These are phyloP conservation scores for Pleurotus citrinopileatus DNA, from an alignment of 768 basidiomycete genomes.

Conservation along the genomic window DNA sequence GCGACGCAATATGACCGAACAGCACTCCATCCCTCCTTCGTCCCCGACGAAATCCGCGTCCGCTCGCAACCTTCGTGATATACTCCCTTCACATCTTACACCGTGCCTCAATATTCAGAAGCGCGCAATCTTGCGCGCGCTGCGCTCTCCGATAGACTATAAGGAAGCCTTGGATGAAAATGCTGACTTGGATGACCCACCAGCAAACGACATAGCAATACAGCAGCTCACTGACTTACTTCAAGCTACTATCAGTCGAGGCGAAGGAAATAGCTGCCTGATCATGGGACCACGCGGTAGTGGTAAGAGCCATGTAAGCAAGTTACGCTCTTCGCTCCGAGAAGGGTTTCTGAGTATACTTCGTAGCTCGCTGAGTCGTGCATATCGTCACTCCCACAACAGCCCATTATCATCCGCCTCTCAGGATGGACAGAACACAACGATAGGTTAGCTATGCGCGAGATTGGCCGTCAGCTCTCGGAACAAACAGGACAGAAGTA, in stretches of 20 bases:
- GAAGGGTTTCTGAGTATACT: constrained; percentile 6
- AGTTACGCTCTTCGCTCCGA: background rate
- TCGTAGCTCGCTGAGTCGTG: constrained; percentile 60
- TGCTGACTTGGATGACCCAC: constrained; percentile 28
- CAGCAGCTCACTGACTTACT: constrained; percentile 64
- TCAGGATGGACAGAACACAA: constrained; percentile 84
- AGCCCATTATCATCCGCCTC: constrained; percentile 74
- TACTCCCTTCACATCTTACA: constrained; percentile 39
- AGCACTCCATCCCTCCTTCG: too few relatives aligned
- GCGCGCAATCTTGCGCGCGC: constrained; percentile 44
- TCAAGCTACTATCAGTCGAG: constrained; percentile 68
- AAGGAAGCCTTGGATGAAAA: constrained; percentile 9
- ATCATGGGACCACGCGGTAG: constrained; percentile 82
- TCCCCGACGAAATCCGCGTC: background rate
- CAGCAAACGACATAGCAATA: constrained; percentile 51
- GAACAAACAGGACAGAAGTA: constrained; percentile 70
- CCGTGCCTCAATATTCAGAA: constrained; percentile 56
- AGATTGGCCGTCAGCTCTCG: constrained; percentile 83
- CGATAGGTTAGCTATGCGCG: constrained; percentile 88
- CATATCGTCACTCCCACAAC: constrained; percentile 39
- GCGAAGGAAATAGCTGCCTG: constrained; percentile 93
- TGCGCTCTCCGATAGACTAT: constrained; percentile 28
- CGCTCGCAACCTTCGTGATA: constrained; percentile 18
- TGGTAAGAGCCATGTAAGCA: constrained; percentile 76
- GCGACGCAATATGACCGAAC: too few relatives aligned